Base-by-base conservation (phyloP, 805 yeast species). In the Wickerhamomyces chaumierensis region DNA sequence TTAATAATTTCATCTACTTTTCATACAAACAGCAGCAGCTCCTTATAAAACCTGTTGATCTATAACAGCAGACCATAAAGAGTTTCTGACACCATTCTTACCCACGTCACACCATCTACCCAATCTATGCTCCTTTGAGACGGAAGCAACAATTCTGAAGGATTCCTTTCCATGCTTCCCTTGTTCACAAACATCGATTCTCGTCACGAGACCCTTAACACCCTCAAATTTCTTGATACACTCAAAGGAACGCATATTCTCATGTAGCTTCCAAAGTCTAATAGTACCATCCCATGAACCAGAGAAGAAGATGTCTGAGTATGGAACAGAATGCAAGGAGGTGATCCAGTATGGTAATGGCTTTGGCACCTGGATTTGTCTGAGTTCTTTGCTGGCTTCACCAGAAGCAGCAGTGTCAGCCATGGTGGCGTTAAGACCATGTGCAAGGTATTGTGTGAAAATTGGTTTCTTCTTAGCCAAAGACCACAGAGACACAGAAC, bases 401-500 rank as follows among this genome's bases (percentile, higher is more conserved):
- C 73, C 80, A 3, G 82, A 73, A 1, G 79, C 67, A 40, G 74
- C 71, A 14, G 66, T 68, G 34, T 73, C 66, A 12, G 63, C 58
- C 15, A 77, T 54, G 11, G 53, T 48, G 14, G 78, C 74, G 39
- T 70, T 66, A 16, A 71, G 48, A 2, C 96, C 98, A 58, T 92
- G 98, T 2, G 90, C 83, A 36, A 67, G 61, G 51, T 92, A 71
- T 44, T 71, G 60, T 2, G 77, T 75, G 57, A 60, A 80, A 21
- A 83, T 61, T 14, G 97, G 94, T 61, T 86, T 88, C 71, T 92
- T 92, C 62, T 86, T 86, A 19, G 84, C 78, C 41, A 81, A 62
- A 3, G 95, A 78, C 98, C 98, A 92, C 44, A 92, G 65, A n/a
- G 84, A 64, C 25, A 92, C 62, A 53, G 76, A 82, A 33, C 98